Evolutionary conservation across 2,329 filamentous ascomycete species (phyloP), one percentile per base, ranked within the genome.

Genomic region (Ophiocordyceps sinensis): DNA sequence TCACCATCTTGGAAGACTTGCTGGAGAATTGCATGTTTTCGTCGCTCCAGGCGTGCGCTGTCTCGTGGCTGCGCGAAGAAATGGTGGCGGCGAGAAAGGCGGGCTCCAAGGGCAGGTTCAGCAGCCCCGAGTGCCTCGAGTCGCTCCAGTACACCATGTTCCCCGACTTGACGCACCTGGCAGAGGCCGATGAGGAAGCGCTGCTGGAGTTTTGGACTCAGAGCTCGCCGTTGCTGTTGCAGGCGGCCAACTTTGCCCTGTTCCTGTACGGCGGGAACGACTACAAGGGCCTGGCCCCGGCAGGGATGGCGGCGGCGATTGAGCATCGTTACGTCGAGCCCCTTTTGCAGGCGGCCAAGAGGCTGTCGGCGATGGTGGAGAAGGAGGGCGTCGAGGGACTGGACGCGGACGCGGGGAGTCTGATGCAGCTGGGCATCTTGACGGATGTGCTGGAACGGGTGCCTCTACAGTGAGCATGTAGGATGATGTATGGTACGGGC

Each of bases 1-100:
- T 82, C 14, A 65, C 68, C 26, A 81, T 82, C 46, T 65, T 82
- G 9, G 71, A 77, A 40, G 77, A 82, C 51, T 65, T 80, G 12
- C 59, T 82, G 12, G 75, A 80, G 56, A 77, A 79, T 53, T 80
- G 77, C 62, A 68, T 74, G 48, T 80, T 77, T 49, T 66, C 75
- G 2, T 66, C 70, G 1, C 63, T 82, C 31, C 78, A 79, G 53
- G 77, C 73, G 9, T 75, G 73, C 35, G 77, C 76, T 1, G 67
- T 81, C 5, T 67, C 67, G 4, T 82, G 77, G 77, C 58, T 80
- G 29, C 70, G 75, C 41, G 77, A 80, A 49, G 77, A 81, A 52
- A 60, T 80, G 14, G 64, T 78, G 9, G 55, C 64, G 5, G 68
- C 71, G 3, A 57, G 49, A 23, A 55, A 56, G 34, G 42, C 55